Evolutionary conservation across 2,329 filamentous ascomycete species (phyloP).

Genomic region (Ceratocystis papillata): DNA sequence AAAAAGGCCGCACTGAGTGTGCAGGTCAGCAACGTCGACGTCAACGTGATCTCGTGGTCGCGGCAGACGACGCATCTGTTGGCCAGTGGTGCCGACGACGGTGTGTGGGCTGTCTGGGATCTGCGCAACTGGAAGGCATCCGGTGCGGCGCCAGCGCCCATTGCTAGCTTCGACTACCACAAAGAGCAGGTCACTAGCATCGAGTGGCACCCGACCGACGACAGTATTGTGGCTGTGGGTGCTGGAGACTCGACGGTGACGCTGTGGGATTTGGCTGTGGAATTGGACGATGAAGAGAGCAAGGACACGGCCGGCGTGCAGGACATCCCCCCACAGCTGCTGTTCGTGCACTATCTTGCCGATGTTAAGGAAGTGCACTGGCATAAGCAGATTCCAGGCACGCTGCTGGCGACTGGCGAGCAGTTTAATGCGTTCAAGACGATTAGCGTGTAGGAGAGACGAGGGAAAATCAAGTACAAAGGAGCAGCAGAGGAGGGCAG

Average conservation of each 20-base stretch:
- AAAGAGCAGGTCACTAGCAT: constrained; percentile 92
- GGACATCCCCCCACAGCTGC: constrained; percentile 83
- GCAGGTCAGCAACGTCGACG: constrained; percentile 70
- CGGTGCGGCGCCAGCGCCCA: constrained; percentile 56
- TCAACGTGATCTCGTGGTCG: constrained; percentile 97
- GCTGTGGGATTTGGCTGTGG: constrained; percentile 91
- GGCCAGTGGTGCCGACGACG: constrained; percentile 85
- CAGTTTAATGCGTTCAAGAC: constrained; percentile 80
- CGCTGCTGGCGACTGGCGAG: constrained; percentile 79
- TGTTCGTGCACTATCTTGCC: constrained; percentile 95
- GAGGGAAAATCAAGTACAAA: constrained; percentile 23
- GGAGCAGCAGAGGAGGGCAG: neutral
- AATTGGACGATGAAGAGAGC: constrained; percentile 94
- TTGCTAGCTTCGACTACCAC: constrained; percentile 93
- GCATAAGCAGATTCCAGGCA: constrained; percentile 91
- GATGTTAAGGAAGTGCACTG: constrained; percentile 93
- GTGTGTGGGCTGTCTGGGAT: constrained; percentile 93
- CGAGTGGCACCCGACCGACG: constrained; percentile 95
- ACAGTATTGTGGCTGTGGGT: constrained; percentile 87
- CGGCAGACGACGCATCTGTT: constrained; percentile 77
- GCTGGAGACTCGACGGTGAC: constrained; percentile 91
- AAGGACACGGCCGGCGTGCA: constrained; percentile 75
- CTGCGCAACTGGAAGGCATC: constrained; percentile 77
- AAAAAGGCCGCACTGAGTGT: constrained; percentile 80
- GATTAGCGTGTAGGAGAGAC: constrained; percentile 55